Base-by-base conservation (phyloP, 805 yeast species). In the Yarrowia alimentaria region DNA sequence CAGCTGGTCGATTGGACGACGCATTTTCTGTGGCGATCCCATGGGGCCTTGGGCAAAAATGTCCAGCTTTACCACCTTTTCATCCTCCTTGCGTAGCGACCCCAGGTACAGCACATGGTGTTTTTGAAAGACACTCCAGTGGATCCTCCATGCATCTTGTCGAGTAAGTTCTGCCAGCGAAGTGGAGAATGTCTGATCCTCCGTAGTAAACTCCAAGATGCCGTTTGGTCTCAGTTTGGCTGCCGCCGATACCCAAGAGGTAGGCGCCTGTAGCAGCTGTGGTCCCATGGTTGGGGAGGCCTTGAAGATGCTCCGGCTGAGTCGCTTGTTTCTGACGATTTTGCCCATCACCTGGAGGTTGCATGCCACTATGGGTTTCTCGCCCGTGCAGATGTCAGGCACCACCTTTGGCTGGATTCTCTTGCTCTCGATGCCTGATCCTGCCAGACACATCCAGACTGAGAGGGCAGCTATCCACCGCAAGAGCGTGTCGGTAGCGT, bases 71-170 rank as follows among this genome's bases (percentile, higher is more conserved):
- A 26, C 33, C 24, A 40, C 47, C 18, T 40, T 40, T 40, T 40
- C 47, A 21, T 40, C 47, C 25, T 40, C 47, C 14, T 40, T 40
- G 13, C 47, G 25, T 6, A 40, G 8, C 5, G 47, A 40, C 6
- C 47, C 47, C 4, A 40, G 26, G 11, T 40, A 40, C 19, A 40
- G 6, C 11, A 40, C 47, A 18, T 40, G 47, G n/a, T 40, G 47
- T 14, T 28, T 40, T 29, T 40, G 47, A 16, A 40, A 40, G 3
- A 40, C 47, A 14, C 33, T 28, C 47, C 47, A 40, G 12, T 40
- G 47, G 25, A 40, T 40, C 7, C 19, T 18, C 47, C 47, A 40
- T n/a, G 33, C 33, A 13, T 40, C 47, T 8, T 40, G 47, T 2
- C 47, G 16, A 1, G 47, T 40, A 4, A 40, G n/a, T 11, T 40